Conservation (phyloP, 73 alveolate species). For the Stentor roeselii region DNA sequence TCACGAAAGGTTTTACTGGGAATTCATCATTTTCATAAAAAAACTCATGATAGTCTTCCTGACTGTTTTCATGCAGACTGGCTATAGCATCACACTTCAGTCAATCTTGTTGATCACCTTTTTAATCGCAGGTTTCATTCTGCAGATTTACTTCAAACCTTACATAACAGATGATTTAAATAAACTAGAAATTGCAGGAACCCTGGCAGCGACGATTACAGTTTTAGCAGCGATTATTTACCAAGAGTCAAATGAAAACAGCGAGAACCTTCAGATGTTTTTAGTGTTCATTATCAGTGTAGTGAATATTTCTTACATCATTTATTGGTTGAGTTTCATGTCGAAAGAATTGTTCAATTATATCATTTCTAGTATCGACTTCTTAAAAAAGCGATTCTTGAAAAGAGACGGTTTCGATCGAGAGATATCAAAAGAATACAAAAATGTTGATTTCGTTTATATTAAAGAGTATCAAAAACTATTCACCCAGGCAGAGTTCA, state of each 20-base stretch:
- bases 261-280: neutral
- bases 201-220: neutral
- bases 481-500: neutral
- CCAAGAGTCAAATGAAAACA: neutral
- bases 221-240: neutral
- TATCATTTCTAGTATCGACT: neutral
- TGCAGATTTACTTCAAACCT: neutral
- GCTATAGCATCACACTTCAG: neutral
- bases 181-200: neutral
- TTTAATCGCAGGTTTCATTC: neutral
- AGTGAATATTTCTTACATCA: neutral
- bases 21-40: neutral
- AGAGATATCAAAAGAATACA: neutral
- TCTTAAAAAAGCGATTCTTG: neutral
- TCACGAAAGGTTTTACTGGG: neutral
- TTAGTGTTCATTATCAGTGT: neutral
- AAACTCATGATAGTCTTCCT: neutral
- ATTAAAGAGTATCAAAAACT: neutral
- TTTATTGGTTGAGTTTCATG: neutral
- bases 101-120: neutral
- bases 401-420: neutral
- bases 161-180: neutral
- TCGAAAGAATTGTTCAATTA: neutral
- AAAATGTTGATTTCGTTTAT: neutral
- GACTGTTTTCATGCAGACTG: neutral